phyloP scores from a whole-genome alignment of 805 yeast species.

The Ogataea chonburiensis region DNA sequence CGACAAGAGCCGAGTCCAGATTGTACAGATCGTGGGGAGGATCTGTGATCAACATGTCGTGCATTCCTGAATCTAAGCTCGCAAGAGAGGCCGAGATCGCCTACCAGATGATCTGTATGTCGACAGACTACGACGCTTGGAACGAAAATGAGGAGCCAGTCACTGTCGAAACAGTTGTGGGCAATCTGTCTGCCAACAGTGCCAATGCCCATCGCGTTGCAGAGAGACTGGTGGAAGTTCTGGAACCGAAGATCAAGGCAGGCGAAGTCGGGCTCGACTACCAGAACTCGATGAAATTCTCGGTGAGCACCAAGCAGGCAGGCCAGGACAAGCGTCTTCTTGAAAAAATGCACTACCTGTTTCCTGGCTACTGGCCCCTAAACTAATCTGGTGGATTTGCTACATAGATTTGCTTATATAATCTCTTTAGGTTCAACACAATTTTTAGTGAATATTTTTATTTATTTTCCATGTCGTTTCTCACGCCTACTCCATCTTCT shows the following conservation, averaged over 20 bases:
- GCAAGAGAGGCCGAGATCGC: constrained; percentile 97
- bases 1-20: constrained; percentile 93
- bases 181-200: constrained; percentile 82
- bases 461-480: constrained; percentile 20
- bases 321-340: constrained; percentile 73
- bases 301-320: constrained; percentile 73
- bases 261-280: constrained; percentile 71
- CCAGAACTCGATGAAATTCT: constrained; percentile 71
- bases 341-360: constrained; percentile 79
- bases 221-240: constrained; percentile 59
- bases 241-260: constrained; percentile 58
- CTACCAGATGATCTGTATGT: constrained; percentile 98
- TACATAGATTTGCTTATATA: constrained; percentile 3
- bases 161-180: constrained; percentile 95
- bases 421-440: background rate
- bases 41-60: constrained; percentile 94
- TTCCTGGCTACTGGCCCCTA: constrained; percentile 86
- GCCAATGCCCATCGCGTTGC: constrained; percentile 83
- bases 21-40: constrained; percentile 89
- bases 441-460: constrained; percentile 3
- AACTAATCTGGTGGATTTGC: constrained; percentile 1
- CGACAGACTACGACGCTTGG: constrained; percentile 99
- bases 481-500: constrained; percentile 20
- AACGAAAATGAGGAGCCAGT: constrained; percentile 93
- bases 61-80: constrained; percentile 93